A percentile compares a stretch with the other conserved stretches of the same genome.
These are phyloP conservation scores for Suhomyces maxii DNA, from an alignment of 1,139 yeast species.

Conservation along the genomic window DNA sequence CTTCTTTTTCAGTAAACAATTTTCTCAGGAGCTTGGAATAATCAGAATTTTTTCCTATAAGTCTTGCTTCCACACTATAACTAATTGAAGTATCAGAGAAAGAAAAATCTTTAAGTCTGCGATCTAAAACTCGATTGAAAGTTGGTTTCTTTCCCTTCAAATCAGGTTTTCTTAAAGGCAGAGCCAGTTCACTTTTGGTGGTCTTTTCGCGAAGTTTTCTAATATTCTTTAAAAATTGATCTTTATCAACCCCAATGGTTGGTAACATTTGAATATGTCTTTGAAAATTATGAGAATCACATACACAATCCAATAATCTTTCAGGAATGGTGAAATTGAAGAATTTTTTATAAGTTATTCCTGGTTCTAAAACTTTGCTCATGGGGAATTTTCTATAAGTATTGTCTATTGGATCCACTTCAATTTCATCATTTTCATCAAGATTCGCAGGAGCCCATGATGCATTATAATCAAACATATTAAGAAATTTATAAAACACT, in stretches of 20 bases:
- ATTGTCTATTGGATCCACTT: constrained; percentile 35
- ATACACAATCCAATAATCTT: constrained; percentile 36
- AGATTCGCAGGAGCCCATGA: constrained; percentile 22
- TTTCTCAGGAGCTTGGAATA: constrained; percentile 19
- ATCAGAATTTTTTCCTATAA: constrained; percentile 34
- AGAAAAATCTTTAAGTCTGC: constrained; percentile 30
- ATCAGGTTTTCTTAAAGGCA: background rate
- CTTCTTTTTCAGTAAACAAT: constrained; percentile 16
- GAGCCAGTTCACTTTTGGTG: background rate
- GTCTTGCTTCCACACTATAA: constrained; percentile 37
- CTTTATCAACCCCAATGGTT: constrained; percentile 31
- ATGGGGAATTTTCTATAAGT: constrained; percentile 28
- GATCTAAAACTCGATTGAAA: constrained; percentile 18
- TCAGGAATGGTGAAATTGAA: constrained; percentile 43
- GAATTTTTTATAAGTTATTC: constrained; percentile 39
- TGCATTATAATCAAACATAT: constrained; percentile 31
- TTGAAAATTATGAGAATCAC: constrained; percentile 35
- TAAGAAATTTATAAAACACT: constrained; percentile 24
- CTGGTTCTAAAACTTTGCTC: constrained; percentile 32
- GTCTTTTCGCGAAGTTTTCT: constrained; percentile 17
- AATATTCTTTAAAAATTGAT: constrained; percentile 24
- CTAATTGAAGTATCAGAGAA: constrained; percentile 34
- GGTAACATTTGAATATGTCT: constrained; percentile 38
- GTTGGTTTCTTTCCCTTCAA: constrained; percentile 8
- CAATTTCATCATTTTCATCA: constrained; percentile 22